These are phyloP conservation scores for Saprolegnia parasitica DNA, from an alignment of 352 stramenopile genomes.

Conservation along the genomic window DNA sequence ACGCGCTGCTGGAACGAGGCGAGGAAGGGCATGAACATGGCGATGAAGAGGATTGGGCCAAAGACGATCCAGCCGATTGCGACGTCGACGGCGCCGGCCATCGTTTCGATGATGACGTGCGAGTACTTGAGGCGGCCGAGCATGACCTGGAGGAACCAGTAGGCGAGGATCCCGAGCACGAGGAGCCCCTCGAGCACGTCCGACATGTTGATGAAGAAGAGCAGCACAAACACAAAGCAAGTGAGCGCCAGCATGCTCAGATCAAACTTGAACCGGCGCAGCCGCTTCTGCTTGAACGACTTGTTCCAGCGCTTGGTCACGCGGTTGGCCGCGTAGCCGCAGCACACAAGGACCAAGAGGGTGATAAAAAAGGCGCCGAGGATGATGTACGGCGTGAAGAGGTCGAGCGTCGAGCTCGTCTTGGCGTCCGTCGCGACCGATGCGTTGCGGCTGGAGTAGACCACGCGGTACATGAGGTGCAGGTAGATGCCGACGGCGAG, in stretches of 20 bases:
- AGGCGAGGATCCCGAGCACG: conserved; percentile 5
- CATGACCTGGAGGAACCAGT: conserved; percentile 20
- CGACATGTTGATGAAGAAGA: conserved; percentile 14
- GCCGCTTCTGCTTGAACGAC: conserved; percentile 85
- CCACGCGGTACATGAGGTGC: conserved; percentile 50
- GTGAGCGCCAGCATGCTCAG: conserved; percentile 62
- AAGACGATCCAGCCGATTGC: conserved; percentile 29
- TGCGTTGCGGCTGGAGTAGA: conserved; percentile 30
- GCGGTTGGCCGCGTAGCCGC: conserved; percentile 73
- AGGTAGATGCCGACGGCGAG: conserved; percentile 74
- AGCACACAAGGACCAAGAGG: conserved; percentile 44
- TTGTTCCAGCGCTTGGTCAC: conserved; percentile 79
- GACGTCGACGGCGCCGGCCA: conserved; percentile 14
- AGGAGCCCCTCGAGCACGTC: not conserved
- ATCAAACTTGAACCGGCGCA: conserved; percentile 85
- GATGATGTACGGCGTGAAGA: conserved; percentile 30
- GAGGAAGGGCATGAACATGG: conserved; percentile 31
- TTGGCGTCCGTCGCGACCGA: conserved; percentile 30
- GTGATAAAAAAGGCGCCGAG: conserved; percentile 33
- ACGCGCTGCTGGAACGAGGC: conserved; percentile 28
- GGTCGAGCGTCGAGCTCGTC: not conserved
- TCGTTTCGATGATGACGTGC: conserved; percentile 29
- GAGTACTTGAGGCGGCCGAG: conserved; percentile 18
- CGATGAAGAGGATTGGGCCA: conserved; percentile 29
- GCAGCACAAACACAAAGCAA: conserved; percentile 39